Evolutionary conservation across 306 rosid species (phyloP).

Genomic region (Calophaca sinica): DNA sequence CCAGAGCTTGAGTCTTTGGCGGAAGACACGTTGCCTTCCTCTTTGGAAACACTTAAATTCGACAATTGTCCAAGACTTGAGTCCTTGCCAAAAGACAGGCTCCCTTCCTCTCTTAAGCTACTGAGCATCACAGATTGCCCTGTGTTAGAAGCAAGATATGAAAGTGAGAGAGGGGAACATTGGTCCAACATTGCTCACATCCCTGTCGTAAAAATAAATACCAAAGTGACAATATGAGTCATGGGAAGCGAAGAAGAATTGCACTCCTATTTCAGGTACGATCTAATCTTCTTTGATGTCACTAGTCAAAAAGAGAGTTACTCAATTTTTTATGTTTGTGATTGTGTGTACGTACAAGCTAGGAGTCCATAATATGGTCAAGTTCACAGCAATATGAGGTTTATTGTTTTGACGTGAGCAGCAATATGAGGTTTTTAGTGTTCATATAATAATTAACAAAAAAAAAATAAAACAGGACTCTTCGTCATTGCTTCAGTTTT

Average conservation of each 20-base stretch:
- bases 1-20: background rate
- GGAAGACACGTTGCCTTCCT: background rate
- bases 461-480: too few species aligned
- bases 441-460: too few species aligned
- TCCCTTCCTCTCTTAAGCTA: background rate
- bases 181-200: constrained; percentile 22
- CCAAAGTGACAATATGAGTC: background rate
- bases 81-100: background rate
- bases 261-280: background rate
- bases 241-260: background rate
- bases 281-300: too few species aligned
- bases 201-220: background rate
- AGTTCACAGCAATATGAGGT: too few species aligned
- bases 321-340: background rate
- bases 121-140: background rate
- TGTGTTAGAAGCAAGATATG: constrained; percentile 1
- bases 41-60: background rate
- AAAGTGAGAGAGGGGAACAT: constrained; percentile 5
- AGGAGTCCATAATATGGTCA: background rate
- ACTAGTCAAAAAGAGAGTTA: too few species aligned
- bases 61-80: rapidly evolving
- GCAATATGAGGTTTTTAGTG: too few species aligned
- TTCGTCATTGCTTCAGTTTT: too few species aligned
- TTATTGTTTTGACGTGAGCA: too few species aligned
- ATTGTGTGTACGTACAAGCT: background rate